phyloP scores from a whole-genome alignment of 225 moss, liverwort and hornwort genomes.

The Antitrichia curtipendula region DNA sequence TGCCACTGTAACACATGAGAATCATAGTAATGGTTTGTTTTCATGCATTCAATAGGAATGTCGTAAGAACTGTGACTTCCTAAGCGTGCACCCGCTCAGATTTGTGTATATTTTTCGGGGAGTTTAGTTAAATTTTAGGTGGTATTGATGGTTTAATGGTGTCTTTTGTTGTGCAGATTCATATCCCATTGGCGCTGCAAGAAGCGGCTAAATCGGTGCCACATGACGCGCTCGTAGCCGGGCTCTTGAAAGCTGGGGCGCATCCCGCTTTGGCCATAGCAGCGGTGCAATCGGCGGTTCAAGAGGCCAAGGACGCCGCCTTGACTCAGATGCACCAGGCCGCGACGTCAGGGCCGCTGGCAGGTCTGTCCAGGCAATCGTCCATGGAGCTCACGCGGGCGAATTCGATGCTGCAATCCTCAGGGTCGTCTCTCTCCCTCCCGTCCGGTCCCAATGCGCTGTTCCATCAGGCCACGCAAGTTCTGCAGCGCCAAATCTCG shows the following conservation, averaged over 20 bases:
- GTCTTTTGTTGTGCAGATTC: background rate
- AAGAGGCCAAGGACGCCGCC: background rate
- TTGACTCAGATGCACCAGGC: background rate
- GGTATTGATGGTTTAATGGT: background rate
- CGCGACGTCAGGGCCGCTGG: background rate
- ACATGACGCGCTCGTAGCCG: background rate
- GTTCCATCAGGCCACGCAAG: background rate
- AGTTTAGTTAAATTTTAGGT: background rate
- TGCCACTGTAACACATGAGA: background rate
- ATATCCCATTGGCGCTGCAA: background rate
- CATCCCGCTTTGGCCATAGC: background rate
- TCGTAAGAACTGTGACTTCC: too few species aligned
- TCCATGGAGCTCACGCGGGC: background rate
- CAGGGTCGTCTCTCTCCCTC: background rate
- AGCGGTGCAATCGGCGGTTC: background rate
- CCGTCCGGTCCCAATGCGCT: background rate
- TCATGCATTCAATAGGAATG: background rate
- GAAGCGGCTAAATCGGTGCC: background rate
- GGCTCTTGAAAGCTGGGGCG: background rate
- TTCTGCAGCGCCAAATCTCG: background rate
- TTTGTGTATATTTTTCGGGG: background rate
- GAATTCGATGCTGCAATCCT: background rate
- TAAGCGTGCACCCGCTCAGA: background rate
- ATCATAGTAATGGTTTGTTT: background rate
- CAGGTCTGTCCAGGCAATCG: background rate